A percentile compares a stretch with the other conserved stretches of the same genome.
phyloP scores from a whole-genome alignment of 2,329 filamentous ascomycete genomes.

The Leptographium lundbergii region DNA sequence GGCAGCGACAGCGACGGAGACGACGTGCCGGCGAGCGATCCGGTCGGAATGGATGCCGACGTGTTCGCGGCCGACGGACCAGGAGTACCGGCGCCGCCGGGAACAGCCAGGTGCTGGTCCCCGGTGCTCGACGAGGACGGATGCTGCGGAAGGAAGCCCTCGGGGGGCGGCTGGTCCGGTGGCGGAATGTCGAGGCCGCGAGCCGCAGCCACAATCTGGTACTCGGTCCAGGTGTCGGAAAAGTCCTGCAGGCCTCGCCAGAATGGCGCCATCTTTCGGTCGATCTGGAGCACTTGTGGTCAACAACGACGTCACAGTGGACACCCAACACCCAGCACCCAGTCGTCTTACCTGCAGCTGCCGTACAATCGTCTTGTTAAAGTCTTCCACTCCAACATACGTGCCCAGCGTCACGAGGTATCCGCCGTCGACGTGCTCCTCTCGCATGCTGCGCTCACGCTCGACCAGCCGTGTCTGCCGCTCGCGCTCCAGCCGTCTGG shows the following conservation, averaged over 20 bases:
- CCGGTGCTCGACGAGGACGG: constrained; percentile 16
- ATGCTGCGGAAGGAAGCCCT: constrained; percentile 41
- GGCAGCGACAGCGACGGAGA: constrained; percentile 60
- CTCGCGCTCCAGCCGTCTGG: constrained; percentile 72
- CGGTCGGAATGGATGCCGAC: neutral
- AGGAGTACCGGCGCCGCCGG: constrained; percentile 19
- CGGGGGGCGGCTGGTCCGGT: constrained; percentile 68
- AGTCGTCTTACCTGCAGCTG: constrained; percentile 83
- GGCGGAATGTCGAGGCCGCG: constrained; percentile 73
- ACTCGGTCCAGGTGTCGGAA: constrained; percentile 78
- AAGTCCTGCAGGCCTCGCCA: constrained; percentile 91
- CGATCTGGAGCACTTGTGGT: constrained; percentile 49
- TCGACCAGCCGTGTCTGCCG: constrained; percentile 64
- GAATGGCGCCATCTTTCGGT: constrained; percentile 83
- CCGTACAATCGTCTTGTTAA: constrained; percentile 75
- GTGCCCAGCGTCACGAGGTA: constrained; percentile 89
- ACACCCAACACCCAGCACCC: neutral
- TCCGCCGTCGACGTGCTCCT: constrained; percentile 89
- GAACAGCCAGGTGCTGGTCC: constrained; percentile 49
- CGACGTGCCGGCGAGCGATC: constrained; percentile 53
- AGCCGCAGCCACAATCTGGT: constrained; percentile 86
- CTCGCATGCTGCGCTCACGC: constrained; percentile 76
- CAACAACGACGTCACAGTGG: constrained; percentile 3
- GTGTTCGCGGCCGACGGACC: neutral
- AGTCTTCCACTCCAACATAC: constrained; percentile 88